Base-by-base conservation (phyloP, 2,329 filamentous ascomycete species). In the Colletotrichum agaves region DNA sequence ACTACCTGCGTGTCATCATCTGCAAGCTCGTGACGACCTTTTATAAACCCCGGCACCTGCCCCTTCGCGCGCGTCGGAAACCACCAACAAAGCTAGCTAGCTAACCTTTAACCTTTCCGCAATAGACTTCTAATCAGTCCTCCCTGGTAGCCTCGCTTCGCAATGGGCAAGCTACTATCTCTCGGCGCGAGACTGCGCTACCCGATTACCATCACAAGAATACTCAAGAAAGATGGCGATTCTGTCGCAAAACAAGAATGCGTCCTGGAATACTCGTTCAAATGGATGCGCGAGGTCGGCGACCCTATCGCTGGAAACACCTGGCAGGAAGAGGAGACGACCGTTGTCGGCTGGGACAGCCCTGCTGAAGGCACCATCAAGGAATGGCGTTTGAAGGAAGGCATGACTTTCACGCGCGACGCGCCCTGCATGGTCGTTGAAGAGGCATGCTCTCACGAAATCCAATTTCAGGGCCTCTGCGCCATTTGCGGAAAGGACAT, bases 401-500 rank as follows among this genome's bases (percentile, higher is more conserved):
- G 90, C 67, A 85, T 89, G 72, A 83, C 88, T 72, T 85, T 95
- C 65, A 79, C 82, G 5, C 82, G 81, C 53, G 88, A 91, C 76
- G 83, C 83, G 69, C 76, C 82, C 2, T 87, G 86, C 69, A 88
- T 94, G 67, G 90, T 93, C 68, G 91, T 99, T 61, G 92, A 97
- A 74, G 96, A 99, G 82, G 89, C 92, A 63, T 99, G 96, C 80
- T 87, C 91, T 33, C 96, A 99, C 80, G 92, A 95, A 74, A 87
- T 97, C 44, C 95, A 98, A 79, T 97, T 93, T 76, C 91, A 92
- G 63, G 94, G 94, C 49, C 87, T 99, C 72, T 99, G 96, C 81
- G 93, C 90, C 67, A 88, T 94, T 70, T 99, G 96, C 79, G 96
- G 96, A 71, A 93, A 95, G 80, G 94, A 98, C 80, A 97, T 99